Conservation (phyloP, 2,329 filamentous ascomycete species). For the Fusarium sambucinum region DNA sequence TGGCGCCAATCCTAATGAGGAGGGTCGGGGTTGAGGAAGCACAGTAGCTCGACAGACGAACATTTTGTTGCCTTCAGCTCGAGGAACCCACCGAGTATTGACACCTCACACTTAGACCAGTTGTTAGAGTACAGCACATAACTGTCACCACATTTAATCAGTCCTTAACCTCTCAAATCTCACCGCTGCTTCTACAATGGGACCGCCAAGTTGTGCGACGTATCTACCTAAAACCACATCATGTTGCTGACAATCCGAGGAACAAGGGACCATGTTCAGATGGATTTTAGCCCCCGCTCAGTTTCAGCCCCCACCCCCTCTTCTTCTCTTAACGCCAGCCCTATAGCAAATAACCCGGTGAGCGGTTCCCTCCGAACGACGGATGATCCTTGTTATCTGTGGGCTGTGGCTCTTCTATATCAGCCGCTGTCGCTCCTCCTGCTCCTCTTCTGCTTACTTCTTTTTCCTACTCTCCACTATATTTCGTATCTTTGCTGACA, state of each 20-base stretch:
- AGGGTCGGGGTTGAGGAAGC: slow-evolving; percentile 10
- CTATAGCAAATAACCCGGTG: slow-evolving; percentile 32
- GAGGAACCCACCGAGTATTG: not conserved
- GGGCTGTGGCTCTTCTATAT: slow-evolving; percentile 15
- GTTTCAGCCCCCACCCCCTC: slow-evolving; percentile 37
- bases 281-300: slow-evolving; percentile 31
- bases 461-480: not conserved
- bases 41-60: not conserved
- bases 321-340: slow-evolving; percentile 35
- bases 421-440: slow-evolving; percentile 7
- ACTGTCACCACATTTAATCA: not conserved
- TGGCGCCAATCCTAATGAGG: slow-evolving; percentile 22
- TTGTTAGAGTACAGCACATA: not conserved
- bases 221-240: not conserved
- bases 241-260: not conserved
- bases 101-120: not conserved
- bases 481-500: not conserved
- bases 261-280: slow-evolving; percentile 20
- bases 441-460: slow-evolving; percentile 9
- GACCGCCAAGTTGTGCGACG: not conserved
- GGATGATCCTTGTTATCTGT: slow-evolving; percentile 10
- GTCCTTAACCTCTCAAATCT: not conserved
- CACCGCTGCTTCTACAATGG: slow-evolving; percentile 18
- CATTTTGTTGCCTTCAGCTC: slow-evolving; percentile 3
- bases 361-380: slow-evolving; percentile 15